Evolutionary conservation across 371 early-diverging fungal species (phyloP), one percentile per base, ranked within the genome.

Genomic region (Rhizopus delemar): DNA sequence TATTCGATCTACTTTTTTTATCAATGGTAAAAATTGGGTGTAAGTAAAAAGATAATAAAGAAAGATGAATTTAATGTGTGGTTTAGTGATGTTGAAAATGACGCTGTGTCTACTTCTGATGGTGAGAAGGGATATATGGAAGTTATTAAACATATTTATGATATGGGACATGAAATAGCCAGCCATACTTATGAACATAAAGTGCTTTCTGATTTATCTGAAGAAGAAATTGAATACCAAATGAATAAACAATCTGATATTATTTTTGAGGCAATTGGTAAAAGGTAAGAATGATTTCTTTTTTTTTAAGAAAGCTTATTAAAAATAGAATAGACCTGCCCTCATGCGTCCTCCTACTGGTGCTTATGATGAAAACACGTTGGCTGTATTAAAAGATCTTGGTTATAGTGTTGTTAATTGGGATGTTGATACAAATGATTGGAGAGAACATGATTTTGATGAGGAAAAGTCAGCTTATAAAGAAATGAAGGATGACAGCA

Each of bases 361-460:
- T 57, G 59, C 59, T 41, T 74, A 70, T 28, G 66, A 66, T n/a
- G 68, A 58, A 0, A 50, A 55, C 7, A 58, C 71, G 54, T 66
- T 73, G 16, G 56, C 66, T 36, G 63, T 68, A 13, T 65, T 84
- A 53, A 71, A 57, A 48, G 63, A 68, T 1, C 53, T 81, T 39
- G 78, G 78, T 28, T 77, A 78, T 58, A 68, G 60, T 34, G 70
- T 78, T 34, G 69, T 81, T 35, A 66, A 70, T 53, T 84, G 84
- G 84, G 77, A 80, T 58, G 62, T 80, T 46, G 84, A 84, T 63
- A 71, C 77, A 15, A 57, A 71, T 49, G 84, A 84, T 58, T 84
- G 75, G 74, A 22, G 35, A 5, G 54, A 54, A 1, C 65, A 70
- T 35, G 54, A 59, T 48, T 52, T 78, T 3, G 36, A 38, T 4